Evolutionary conservation across 2,329 filamentous ascomycete genomes (phyloP), one percentile per base, ranked within the genome.

Genomic region (Sporothrix protearum): DNA sequence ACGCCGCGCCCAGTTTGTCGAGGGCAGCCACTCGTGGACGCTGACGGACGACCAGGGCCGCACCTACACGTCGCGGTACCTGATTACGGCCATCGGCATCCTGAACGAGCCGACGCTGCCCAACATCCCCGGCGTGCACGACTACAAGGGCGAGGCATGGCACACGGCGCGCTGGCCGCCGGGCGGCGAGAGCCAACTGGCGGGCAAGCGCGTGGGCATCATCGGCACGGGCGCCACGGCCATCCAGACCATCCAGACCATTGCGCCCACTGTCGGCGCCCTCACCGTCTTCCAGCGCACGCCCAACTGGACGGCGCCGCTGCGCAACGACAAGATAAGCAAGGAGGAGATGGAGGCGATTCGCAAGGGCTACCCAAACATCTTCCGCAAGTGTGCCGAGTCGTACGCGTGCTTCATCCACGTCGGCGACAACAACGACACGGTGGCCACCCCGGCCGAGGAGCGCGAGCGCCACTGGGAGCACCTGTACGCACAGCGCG

Each of bases 261-360:
- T 76, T 74, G 78, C 82, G 42, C 8, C 39, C 45, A 33, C 76
- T 73, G 78, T 81, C 10, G 73, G 71, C 1, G 69, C 77, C 19
- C 71, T 82, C 33, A 80, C 78, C 2, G 84, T 89, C 3, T 88
- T 88, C 75, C 84, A 89, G 73, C 81, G 88, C 22, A 89, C 85
- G 1, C 86, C 88, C 0, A 89, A 88, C 71, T 82, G 86, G 16
- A 85, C 84, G 14, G 76, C 89, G 0, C 88, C 88, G 0, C 89
- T 90, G 85, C 79, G 82, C 2, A 85, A 88, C 73, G 77, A 80
- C 0, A 70, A 77, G 2, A 76, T 88, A 1, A 80, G 81, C 0
- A 79, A 77, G 33, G 80, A 85, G 59, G 82, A 86, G 69, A 82
- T 86, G 73, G 79, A 83, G n/a, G 79, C 78, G 30, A 75, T 75